Base-by-base conservation (phyloP, 2,329 filamentous ascomycete genomes). In the Diplodia intermedia region DNA sequence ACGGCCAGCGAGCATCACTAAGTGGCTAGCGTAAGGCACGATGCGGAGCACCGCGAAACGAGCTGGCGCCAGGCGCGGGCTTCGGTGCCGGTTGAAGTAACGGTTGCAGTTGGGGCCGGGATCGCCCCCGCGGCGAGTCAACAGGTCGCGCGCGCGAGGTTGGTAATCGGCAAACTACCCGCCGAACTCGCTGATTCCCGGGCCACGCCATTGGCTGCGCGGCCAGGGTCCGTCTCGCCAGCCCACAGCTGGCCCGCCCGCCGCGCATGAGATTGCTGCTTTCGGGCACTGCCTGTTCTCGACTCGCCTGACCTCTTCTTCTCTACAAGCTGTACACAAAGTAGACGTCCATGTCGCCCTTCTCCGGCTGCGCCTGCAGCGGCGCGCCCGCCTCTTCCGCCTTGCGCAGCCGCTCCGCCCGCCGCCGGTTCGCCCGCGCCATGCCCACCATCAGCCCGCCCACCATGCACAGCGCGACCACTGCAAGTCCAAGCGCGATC, bases 291-390 rank as follows among this genome's bases (percentile, higher is more conserved):
- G 36, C 20, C 36, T 43, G n/a, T 60, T 18, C 33, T 38, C 26
- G 33, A 15, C 56, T 23, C 12, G 15, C 23, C 18, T 26, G 26
- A 26, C 26, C 26, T 26, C 3, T 26, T 26, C 26, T 26, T 26
- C 20, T 12, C 53, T 60, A 67, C 65, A 67, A 23, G 43, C 54
- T 50, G 31, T 67, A 67, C 65, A 67, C 65, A 52, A 67, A 67
- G 29, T 67, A 55, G 12, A 67, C 38, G 47, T 67, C 65, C 65
- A 67, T 67, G 40, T 67, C 65, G 65, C 65, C 65, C 65, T 67
- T 67, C 33, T 60, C 65, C 54, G 65, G 65, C 43, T 15, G 54
- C 49, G 54, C 29, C 36, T 31, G 20, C 53, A 67, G 54, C 40
- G 65, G 65, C 31, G 23, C 53, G 11, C 65, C 65, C 33, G 65